Evolutionary conservation across 2,329 filamentous ascomycete species (phyloP).

Genomic region (Penicillium concentricum): DNA sequence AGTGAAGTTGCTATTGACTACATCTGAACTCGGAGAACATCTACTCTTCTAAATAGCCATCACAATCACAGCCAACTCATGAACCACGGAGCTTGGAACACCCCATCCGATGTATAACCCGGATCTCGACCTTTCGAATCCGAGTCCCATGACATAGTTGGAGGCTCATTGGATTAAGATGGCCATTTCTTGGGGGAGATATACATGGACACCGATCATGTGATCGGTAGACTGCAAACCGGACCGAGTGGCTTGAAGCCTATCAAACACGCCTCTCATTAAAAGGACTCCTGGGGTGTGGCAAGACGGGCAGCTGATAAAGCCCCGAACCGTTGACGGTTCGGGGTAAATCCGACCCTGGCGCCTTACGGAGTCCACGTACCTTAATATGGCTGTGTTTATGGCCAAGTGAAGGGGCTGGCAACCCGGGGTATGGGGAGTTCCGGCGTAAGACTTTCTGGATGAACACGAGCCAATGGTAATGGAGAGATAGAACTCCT

Average conservation of each 20-base stretch:
- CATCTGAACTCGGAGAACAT: constrained; percentile 6
- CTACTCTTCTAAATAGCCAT: constrained; percentile 23
- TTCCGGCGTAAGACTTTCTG: not conserved
- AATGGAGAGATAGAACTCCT: not conserved
- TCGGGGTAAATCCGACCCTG: constrained; percentile 11
- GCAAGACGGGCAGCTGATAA: constrained; percentile 8
- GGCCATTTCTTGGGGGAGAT: constrained; percentile 16
- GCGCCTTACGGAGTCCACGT: not conserved
- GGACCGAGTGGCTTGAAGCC: constrained; percentile 21
- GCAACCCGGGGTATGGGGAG: not conserved
- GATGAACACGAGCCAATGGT: not conserved
- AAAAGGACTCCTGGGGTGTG: not conserved
- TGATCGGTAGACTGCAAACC: constrained; percentile 21
- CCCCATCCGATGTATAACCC: constrained; percentile 8
- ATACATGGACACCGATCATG: constrained; percentile 24
- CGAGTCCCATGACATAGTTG: constrained; percentile 12
- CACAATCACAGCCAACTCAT: constrained; percentile 5
- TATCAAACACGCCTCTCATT: constrained; percentile 5
- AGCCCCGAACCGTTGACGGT: constrained; percentile 5
- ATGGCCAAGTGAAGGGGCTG: not conserved
- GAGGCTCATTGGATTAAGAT: constrained; percentile 15
- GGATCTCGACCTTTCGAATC: constrained; percentile 11
- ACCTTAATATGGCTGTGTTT: constrained; percentile 4
- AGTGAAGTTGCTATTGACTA: constrained; percentile 12
- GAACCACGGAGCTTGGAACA: constrained; percentile 8